Base-by-base conservation (phyloP, 148 eudicot genomes). In the Nyssa sinensis region DNA sequence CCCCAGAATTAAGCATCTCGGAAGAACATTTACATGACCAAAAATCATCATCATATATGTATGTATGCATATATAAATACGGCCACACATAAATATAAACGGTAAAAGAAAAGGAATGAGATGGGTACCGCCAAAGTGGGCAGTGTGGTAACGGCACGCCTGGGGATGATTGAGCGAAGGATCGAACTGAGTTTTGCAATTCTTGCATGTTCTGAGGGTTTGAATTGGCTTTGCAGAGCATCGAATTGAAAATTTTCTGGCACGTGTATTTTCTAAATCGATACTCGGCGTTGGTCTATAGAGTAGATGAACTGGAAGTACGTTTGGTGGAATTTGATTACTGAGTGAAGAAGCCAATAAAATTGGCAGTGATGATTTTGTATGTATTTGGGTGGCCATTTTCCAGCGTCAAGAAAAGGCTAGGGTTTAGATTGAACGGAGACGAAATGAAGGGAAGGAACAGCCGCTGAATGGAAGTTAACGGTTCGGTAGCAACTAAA, bases 101-200 rank as follows among this genome's bases (percentile, higher is more conserved):
- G 21, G 19, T 55, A 4, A 27, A 35, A 14, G 2, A 62, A 55
- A 0, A 24, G 62, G 29, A 77, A 12, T 30, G 14, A 32, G 32
- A 29, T 16, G 41, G 49, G 12, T 88, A 94, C 96, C 98, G 63
- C 91, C 98, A 66, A 90, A 92, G 84, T 95, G 98, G 66, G 96
- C 88, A 69, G 96, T 84, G 80, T 95, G 98, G 75, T 82, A 89
- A 8, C 90, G 85, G 74, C 97, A 94, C 78, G 98, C 89, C 29
- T 84, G 89, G 34, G 96, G 94, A 63, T 95, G 82, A 85, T 95
- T 95, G 64, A 81, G 81, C 62, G 76, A 57, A 67, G 94, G 87
- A 41, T 95, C 91, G 85, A 87, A 95, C 76, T 92, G 98, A 37
- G 88, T 75, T 77, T 95, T 95, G 79, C 98, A 92, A 73, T 78